Conservation (phyloP, 2,329 filamentous ascomycete genomes). For the Escovopsis sp. region DNA sequence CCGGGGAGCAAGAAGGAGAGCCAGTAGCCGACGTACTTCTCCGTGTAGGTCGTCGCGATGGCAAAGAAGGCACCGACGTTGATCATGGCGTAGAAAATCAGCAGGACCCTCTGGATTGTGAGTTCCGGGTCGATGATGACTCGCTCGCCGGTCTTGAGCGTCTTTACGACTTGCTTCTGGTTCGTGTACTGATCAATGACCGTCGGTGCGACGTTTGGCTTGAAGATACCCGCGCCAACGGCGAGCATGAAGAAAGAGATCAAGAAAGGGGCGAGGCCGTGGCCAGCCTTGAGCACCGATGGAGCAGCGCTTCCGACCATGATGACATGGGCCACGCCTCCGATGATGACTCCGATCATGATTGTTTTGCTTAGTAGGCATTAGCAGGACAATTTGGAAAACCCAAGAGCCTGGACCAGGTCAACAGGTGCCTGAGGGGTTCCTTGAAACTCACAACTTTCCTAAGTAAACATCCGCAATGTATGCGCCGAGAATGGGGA, state of each 20-base stretch:
- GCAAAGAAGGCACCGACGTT: conserved; percentile 6
- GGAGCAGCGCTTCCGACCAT: conserved; percentile 6
- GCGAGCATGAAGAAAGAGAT: conserved; percentile 4
- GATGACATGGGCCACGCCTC: conserved; percentile 5
- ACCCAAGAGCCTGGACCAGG: background rate
- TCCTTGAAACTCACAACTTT: conserved; percentile 2
- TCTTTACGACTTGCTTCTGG: conserved; percentile 4
- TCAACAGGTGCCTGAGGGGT: background rate
- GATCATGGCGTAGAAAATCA: conserved; percentile 6
- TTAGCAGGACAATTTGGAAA: background rate
- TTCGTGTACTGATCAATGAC: conserved; percentile 5
- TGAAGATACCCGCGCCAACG: conserved; percentile 6
- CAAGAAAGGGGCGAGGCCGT: conserved; percentile 5
- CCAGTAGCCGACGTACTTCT: conserved; percentile 7
- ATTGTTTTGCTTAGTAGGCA: conserved; percentile 3
- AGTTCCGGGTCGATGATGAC: conserved; percentile 6
- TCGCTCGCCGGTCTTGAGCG: conserved; percentile 6
- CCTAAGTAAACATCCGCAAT: conserved; percentile 5
- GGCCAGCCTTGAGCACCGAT: conserved; percentile 4
- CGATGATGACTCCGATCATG: conserved; percentile 3
- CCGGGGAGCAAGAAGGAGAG: conserved; percentile 5
- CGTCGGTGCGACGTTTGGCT: conserved; percentile 5
- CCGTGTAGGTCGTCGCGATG: conserved; percentile 5
- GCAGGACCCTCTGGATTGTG: conserved; percentile 4
- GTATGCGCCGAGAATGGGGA: conserved; percentile 5